These are phyloP conservation scores for Diversispora epigaea DNA, from an alignment of 192 early-diverging fungal genomes.

Conservation along the genomic window DNA sequence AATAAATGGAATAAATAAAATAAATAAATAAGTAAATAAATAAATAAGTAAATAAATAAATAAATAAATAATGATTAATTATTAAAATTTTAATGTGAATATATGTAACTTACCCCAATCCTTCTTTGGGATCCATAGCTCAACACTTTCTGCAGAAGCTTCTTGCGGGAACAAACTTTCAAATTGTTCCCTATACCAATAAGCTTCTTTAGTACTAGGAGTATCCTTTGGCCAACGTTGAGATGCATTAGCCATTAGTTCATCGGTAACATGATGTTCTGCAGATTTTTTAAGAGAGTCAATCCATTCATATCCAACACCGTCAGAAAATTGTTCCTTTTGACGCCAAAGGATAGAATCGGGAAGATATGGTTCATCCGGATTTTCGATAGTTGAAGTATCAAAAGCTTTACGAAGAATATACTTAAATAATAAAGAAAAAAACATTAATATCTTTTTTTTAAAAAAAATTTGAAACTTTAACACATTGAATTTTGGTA, in stretches of 20 bases:
- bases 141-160: conserved; percentile 85
- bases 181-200: conserved; percentile 91
- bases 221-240: conserved; percentile 83
- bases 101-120: conserved; percentile 73
- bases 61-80: background rate
- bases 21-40: conserved; percentile 15
- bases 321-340: conserved; percentile 99
- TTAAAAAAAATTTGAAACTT: background rate
- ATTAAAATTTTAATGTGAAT: background rate
- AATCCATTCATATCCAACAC: conserved; percentile 98
- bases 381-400: conserved; percentile 66
- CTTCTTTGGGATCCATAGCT: conserved; percentile 92
- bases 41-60: background rate
- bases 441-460: background rate
- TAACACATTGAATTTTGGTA: background rate
- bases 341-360: conserved; percentile 93
- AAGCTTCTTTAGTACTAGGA: conserved; percentile 95
- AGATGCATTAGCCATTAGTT: conserved; percentile 64
- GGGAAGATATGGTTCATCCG: conserved; percentile 76
- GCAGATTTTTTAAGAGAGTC: conserved; percentile 86
- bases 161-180: conserved; percentile 91
- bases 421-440: conserved; percentile 41
- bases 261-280: conserved; percentile 71
- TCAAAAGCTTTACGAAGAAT: conserved; percentile 96
- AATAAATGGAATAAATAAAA: no score